These are phyloP conservation scores for Aspergillus caelatus DNA, from an alignment of 2,329 filamentous ascomycete species.

Conservation along the genomic window DNA sequence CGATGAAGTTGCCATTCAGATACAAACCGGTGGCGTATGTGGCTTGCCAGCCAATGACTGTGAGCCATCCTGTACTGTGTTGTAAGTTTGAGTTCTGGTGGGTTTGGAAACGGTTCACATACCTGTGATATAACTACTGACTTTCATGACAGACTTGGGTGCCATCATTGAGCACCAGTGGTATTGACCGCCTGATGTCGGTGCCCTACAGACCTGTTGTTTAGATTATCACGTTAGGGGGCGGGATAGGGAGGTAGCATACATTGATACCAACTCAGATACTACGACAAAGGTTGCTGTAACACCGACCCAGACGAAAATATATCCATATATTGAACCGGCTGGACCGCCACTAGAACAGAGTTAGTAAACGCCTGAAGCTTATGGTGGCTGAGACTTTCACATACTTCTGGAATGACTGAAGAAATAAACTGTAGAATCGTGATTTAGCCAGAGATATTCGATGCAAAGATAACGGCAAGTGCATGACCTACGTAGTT, in stretches of 20 bases:
- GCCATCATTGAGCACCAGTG: conserved; percentile 48
- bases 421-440: conserved; percentile 12
- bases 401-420: conserved; percentile 26
- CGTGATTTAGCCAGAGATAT: not conserved
- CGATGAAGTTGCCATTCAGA: conserved; percentile 37
- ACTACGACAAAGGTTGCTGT: conserved; percentile 30
- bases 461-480: rapidly evolving
- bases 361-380: not conserved
- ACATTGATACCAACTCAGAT: conserved; percentile 40
- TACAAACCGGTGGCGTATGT: conserved; percentile 41
- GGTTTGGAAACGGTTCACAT: not conserved
- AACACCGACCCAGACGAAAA: conserved; percentile 38
- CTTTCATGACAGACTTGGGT: conserved; percentile 34
- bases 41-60: conserved; percentile 48
- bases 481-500: not conserved
- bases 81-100: not conserved
- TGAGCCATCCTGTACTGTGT: conserved; percentile 38
- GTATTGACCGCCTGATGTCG: conserved; percentile 42
- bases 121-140: conserved; percentile 44
- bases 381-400: not conserved
- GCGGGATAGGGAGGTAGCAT: not conserved
- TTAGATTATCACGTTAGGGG: not conserved
- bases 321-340: conserved; percentile 35
- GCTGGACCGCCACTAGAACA: conserved; percentile 33
- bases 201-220: conserved; percentile 26